Evolutionary conservation across 495 filamentous ascomycete genomes (phyloP).

Genomic region (Aspergillus kassunensis): DNA sequence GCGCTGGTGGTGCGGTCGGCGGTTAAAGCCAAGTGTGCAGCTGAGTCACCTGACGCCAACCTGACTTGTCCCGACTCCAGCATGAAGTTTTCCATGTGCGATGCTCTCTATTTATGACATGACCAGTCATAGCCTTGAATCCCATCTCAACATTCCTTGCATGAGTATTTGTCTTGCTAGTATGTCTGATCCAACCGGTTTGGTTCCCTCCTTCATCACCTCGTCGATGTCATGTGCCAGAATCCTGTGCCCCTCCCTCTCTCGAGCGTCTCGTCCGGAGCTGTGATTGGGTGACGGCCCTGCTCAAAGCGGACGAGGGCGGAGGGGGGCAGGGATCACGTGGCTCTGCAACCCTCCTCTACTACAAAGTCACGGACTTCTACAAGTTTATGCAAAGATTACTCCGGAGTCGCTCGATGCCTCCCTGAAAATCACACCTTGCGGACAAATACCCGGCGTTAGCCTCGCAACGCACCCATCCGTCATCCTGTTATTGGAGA

Average conservation of each 20-base stretch:
- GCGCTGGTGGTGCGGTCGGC: conserved; percentile 19
- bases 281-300: conserved; percentile 32
- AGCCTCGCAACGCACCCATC: conserved; percentile 2
- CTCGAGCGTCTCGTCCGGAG: conserved; percentile 6
- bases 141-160: conserved; percentile 8
- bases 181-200: conserved; percentile 12
- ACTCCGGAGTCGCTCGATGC: too few species aligned
- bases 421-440: not conserved
- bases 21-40: conserved; percentile 25
- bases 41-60: conserved; percentile 34
- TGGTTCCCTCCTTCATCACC: conserved; percentile 15
- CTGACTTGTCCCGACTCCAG: not conserved
- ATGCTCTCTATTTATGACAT: conserved; percentile 4
- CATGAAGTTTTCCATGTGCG: not conserved
- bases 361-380: too few species aligned
- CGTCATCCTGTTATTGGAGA: conserved; percentile 9
- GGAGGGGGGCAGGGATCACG: conserved; percentile 28
- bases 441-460: not conserved
- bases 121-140: conserved; percentile 1
- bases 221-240: conserved; percentile 36
- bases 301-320: conserved; percentile 18
- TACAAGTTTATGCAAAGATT: too few species aligned
- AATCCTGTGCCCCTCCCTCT: conserved; percentile 43
- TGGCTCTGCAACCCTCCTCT: conserved; percentile 17
- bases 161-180: too few species aligned